phyloP scores from a whole-genome alignment of 2,329 filamentous ascomycete species.

The Hymenotorrendiella dingleyae region DNA sequence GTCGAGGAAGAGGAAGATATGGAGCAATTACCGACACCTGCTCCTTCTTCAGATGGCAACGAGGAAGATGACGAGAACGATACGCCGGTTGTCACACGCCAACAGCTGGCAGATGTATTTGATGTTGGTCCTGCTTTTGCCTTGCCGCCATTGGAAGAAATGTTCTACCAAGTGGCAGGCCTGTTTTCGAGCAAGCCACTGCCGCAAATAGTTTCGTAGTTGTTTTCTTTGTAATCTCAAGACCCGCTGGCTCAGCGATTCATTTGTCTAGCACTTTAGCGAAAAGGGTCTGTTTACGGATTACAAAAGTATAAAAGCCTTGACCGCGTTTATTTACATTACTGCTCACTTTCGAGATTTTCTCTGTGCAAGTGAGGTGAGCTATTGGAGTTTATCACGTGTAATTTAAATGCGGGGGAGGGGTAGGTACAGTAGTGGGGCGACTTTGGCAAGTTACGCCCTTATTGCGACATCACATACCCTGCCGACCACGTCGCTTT shows the following conservation, averaged over 20 bases:
- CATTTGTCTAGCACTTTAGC: constrained; percentile 12
- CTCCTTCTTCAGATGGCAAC: constrained; percentile 33
- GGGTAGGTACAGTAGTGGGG: too few relatives aligned
- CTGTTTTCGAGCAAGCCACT: constrained; percentile 55
- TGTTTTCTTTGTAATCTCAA: background rate
- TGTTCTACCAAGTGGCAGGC: constrained; percentile 67
- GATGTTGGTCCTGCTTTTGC: constrained; percentile 63
- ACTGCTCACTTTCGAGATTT: too few relatives aligned
- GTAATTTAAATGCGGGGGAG: too few relatives aligned
- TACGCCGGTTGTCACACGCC: constrained; percentile 57
- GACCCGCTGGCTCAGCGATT: constrained; percentile 14
- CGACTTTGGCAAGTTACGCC: too few relatives aligned
- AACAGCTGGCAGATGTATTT: constrained; percentile 65
- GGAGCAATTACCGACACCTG: constrained; percentile 24
- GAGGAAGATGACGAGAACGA: constrained; percentile 48
- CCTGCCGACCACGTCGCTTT: too few relatives aligned
- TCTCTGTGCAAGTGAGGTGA: too few relatives aligned
- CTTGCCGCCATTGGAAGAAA: constrained; percentile 65
- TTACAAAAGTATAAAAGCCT: too few relatives aligned
- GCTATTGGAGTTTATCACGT: too few relatives aligned
- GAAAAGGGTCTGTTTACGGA: too few relatives aligned
- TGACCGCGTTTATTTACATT: too few relatives aligned
- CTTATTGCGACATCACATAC: too few relatives aligned
- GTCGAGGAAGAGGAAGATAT: constrained; percentile 31
- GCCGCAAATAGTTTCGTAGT: constrained; percentile 14